Conservation (phyloP, 495 filamentous ascomycete genomes). For the Durotheca rogersii region DNA sequence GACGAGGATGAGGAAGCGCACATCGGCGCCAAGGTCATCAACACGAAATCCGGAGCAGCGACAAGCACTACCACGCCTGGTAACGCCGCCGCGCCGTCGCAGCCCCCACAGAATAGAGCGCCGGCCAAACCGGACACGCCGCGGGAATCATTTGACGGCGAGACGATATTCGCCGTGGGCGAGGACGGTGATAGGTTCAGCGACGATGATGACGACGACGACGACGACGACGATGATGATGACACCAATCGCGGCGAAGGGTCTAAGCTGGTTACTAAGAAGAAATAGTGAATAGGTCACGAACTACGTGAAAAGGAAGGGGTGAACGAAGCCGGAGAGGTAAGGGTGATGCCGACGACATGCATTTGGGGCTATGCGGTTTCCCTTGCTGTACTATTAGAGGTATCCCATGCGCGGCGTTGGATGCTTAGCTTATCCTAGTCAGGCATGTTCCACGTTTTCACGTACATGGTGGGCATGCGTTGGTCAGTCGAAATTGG, state of each 20-base stretch:
- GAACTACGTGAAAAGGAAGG: conserved; percentile 2
- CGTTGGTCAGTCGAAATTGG: no score
- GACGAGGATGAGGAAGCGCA: conserved; percentile 60
- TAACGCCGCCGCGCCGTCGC: conserved; percentile 23
- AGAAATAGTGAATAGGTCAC: conserved; percentile 31
- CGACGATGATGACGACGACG: conserved; percentile 56
- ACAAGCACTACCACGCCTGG: conserved; percentile 8
- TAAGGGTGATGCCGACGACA: conserved; percentile 10
- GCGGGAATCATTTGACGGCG: conserved; percentile 79
- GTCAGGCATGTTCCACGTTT: neutral
- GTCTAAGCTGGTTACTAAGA: conserved; percentile 60
- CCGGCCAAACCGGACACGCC: conserved; percentile 44
- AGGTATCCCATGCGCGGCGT: conserved; percentile 29
- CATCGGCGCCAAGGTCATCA: conserved; percentile 40
- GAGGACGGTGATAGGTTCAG: conserved; percentile 73
- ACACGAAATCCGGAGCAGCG: conserved; percentile 15
- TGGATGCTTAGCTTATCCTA: conserved; percentile 22
- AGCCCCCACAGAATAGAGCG: conserved; percentile 43
- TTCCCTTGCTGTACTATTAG: conserved; percentile 34
- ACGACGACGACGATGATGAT: conserved; percentile 58
- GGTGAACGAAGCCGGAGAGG: neutral
- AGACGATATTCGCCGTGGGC: conserved; percentile 92
- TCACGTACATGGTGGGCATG: conserved; percentile 3
- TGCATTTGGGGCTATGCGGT: conserved; percentile 13
- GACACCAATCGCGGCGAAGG: conserved; percentile 57